Evolutionary conservation across 768 basidiomycete genomes (phyloP).

Genomic region (Suillus decipiens): DNA sequence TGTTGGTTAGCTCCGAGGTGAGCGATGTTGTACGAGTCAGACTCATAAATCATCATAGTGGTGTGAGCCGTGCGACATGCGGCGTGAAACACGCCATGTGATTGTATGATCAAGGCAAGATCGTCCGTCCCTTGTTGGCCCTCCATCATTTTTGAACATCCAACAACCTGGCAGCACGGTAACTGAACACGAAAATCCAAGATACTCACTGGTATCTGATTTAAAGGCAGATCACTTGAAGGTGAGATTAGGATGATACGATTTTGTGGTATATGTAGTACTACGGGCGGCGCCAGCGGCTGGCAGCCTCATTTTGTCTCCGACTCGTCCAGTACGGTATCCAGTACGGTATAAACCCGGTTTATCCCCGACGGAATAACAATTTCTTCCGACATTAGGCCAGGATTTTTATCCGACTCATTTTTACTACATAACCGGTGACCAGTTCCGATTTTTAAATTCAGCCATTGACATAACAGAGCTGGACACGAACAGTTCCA

Average conservation of each 20-base stretch:
- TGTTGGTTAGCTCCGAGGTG: slow-evolving; percentile 26
- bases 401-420: neutral
- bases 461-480: no score
- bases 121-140: neutral
- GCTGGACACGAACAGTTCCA: no score
- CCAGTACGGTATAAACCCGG: neutral
- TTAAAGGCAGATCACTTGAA: neutral
- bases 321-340: neutral
- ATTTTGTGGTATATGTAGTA: neutral
- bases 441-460: no score
- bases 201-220: neutral
- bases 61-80: neutral
- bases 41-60: neutral
- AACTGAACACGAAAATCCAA: neutral
- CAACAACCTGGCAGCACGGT: neutral
- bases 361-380: neutral
- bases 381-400: neutral
- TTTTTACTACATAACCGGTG: no score
- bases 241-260: neutral
- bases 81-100: neutral
- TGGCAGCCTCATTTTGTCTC: neutral
- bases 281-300: neutral
- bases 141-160: neutral
- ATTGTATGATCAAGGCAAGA: neutral
- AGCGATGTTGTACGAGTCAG: neutral